These are phyloP conservation scores for Aspergillus tanneri DNA, from an alignment of 2,329 filamentous ascomycete genomes.

Conservation along the genomic window DNA sequence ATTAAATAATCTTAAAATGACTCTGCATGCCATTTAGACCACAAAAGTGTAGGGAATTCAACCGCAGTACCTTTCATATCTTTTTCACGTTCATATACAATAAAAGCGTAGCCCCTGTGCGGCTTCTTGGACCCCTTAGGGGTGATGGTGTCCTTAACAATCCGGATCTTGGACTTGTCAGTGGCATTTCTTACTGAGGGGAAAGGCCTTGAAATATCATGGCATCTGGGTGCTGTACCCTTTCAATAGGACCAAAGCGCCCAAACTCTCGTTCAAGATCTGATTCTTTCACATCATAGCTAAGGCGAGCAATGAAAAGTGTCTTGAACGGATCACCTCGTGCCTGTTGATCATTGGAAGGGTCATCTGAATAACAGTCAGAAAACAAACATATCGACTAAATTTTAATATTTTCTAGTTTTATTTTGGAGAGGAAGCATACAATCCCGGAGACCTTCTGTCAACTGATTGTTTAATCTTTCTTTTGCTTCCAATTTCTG, in stretches of 20 bases:
- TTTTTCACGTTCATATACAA: conserved; percentile 94
- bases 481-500: conserved; percentile 77
- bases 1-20: conserved; percentile 18
- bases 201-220: not conserved
- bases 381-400: not conserved
- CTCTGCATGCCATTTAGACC: conserved; percentile 4
- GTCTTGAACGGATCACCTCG: conserved; percentile 94
- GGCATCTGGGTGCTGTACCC: conserved; percentile 55
- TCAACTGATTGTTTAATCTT: conserved; percentile 61
- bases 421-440: conserved; percentile 22
- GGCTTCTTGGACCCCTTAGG: conserved; percentile 78
- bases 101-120: conserved; percentile 90
- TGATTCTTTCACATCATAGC: conserved; percentile 83
- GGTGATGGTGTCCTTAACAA: conserved; percentile 67
- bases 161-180: conserved; percentile 66
- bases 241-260: conserved; percentile 89
- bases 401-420: no score
- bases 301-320: conserved; percentile 84
- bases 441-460: conserved; percentile 67
- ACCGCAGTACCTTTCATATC: conserved; percentile 89
- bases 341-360: conserved; percentile 80
- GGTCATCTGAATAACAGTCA: conserved; percentile 62
- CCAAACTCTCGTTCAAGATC: conserved; percentile 93
- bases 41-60: conserved; percentile 13
- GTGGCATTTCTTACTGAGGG: conserved; percentile 6